Evolutionary conservation across 73 alveolate genomes (phyloP), one percentile per base, ranked within the genome.

Genomic region (Uronychia setigera): DNA sequence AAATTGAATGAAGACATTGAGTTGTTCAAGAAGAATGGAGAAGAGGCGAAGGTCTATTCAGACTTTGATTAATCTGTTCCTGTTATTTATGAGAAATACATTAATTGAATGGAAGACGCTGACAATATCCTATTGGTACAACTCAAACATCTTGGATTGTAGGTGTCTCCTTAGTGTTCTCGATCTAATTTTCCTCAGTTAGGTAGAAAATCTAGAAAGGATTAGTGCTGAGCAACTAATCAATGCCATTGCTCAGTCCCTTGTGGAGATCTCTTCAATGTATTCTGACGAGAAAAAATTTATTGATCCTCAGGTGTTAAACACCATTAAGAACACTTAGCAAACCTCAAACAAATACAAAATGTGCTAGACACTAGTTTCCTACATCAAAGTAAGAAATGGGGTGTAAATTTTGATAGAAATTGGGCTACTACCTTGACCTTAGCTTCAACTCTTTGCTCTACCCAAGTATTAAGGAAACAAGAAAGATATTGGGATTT

Each of bases 81-180:
- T n/a, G n/a, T n/a, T n/a, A n/a, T n/a, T n/a, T n/a, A n/a, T n/a
- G n/a, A n/a, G n/a, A n/a, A n/a, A n/a, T n/a, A n/a, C n/a, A n/a
- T n/a, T n/a, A n/a, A n/a, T n/a, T n/a, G n/a, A n/a, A 89, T 89
- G 95, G 95, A 89, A 79, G 95, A 89, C 77, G 95, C 95, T 29
- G 95, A 89, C 59, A 87, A 89, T 14, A 83, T 89, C 80, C 86
- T 89, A 30, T 75, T 84, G 19, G 67, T 60, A 11, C 74, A 79
- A 9, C 76, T 89, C 1, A 31, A 89, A 30, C 84, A 87, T 0
- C 34, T 89, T 13, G 95, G 95, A 74, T 35, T 84, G 82, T 80
- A 81, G 26, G 78, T 35, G 13, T 57, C 29, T 0, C 35, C 29
- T 57, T 14, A 57, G 13, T 57, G 74, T 13, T 14, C 26, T 14